Conservation (phyloP, 805 yeast genomes). For the Metschnikowia noctiluminum region DNA sequence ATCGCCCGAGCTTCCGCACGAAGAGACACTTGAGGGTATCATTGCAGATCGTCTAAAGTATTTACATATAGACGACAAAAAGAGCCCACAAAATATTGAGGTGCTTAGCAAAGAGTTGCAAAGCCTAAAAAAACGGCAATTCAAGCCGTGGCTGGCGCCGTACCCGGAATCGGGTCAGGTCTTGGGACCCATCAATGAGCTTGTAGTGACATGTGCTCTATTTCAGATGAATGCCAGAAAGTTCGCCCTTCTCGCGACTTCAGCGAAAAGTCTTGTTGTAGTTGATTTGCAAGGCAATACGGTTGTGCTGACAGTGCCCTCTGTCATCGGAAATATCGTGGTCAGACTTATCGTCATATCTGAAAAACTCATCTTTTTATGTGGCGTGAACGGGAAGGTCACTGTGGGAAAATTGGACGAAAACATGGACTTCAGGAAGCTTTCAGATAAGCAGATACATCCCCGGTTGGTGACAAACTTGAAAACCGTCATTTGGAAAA, state of each 20-base stretch:
- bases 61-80: constrained; percentile 13
- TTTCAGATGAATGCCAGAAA: background rate
- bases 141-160: constrained; percentile 31
- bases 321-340: constrained; percentile 23
- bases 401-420: constrained; percentile 17
- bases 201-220: constrained; percentile 20
- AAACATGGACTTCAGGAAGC: background rate
- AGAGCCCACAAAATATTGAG: constrained; percentile 5
- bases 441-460: constrained; percentile 29
- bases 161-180: constrained; percentile 22
- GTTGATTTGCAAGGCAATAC: constrained; percentile 15
- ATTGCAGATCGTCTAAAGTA: constrained; percentile 19
- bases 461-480: constrained; percentile 37
- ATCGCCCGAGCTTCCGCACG: constrained; percentile 16
- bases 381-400: constrained; percentile 54
- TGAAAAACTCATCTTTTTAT: constrained; percentile 30
- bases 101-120: constrained; percentile 10
- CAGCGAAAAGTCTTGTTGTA: constrained; percentile 18
- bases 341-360: constrained; percentile 34
- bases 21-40: constrained; percentile 39
- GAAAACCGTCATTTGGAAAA: constrained; percentile 18
- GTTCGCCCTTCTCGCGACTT: constrained; percentile 19
- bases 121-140: constrained; percentile 7
- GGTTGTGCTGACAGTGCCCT: constrained; percentile 16
- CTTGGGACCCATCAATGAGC: constrained; percentile 19